Conservation (phyloP, 2,329 filamentous ascomycete genomes). For the Clonostachys byssicola region DNA sequence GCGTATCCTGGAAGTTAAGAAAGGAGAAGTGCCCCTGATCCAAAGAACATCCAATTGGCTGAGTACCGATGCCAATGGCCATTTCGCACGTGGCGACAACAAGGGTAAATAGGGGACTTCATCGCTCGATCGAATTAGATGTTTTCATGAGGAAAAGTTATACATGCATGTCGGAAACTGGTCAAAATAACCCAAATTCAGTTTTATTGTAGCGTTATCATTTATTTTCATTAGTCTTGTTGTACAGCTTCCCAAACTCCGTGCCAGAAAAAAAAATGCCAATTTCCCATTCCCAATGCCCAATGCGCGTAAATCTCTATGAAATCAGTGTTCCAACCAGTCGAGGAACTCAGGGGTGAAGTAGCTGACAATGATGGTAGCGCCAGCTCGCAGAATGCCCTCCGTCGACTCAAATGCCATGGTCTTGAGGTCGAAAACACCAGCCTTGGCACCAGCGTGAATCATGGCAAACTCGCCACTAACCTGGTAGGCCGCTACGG, state of each 20-base stretch:
- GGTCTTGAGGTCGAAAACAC: slow-evolving; percentile 89
- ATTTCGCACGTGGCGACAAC: too few relatives aligned
- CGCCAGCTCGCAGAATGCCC: slow-evolving; percentile 87
- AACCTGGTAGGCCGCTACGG: slow-evolving; percentile 94
- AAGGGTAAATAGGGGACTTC: too few relatives aligned
- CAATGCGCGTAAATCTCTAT: not conserved
- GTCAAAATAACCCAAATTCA: too few relatives aligned
- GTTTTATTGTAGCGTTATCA: not conserved
- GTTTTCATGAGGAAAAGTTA: too few relatives aligned
- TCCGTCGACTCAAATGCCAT: slow-evolving; percentile 96
- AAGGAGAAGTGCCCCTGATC: too few relatives aligned
- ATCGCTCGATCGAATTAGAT: too few relatives aligned
- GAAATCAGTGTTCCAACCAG: slow-evolving; percentile 51
- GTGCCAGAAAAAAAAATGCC: not conserved
- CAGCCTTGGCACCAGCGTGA: slow-evolving; percentile 89
- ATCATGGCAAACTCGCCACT: slow-evolving; percentile 98
- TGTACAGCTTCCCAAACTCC: not conserved
- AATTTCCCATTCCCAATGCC: slow-evolving; percentile 1
- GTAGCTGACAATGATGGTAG: slow-evolving; percentile 90
- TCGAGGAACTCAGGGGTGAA: slow-evolving; percentile 80
- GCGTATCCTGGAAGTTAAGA: too few relatives aligned
- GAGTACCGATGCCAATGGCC: too few relatives aligned
- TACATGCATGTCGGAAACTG: too few relatives aligned
- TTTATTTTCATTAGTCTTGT: not conserved
- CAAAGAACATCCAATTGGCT: too few relatives aligned